Percentiles rank a stretch among this genome's conserved stretches.
These are phyloP conservation scores for Phytopythium ostracodes DNA, from an alignment of 352 stramenopile genomes.

Conservation along the genomic window DNA sequence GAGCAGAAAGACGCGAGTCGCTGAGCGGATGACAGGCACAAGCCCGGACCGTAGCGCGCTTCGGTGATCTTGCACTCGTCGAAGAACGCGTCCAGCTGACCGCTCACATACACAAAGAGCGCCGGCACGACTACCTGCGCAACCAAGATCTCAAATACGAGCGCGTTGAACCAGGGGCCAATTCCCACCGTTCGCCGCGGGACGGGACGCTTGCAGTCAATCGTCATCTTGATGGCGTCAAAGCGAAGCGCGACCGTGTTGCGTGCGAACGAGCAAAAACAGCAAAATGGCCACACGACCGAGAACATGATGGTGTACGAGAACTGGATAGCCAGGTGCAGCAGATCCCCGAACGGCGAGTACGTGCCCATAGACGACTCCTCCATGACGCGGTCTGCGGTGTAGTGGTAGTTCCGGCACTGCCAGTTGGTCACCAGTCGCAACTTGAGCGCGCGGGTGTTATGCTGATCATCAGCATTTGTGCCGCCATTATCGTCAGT, in stretches of 20 bases:
- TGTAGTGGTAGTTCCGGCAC: slow-evolving; percentile 58
- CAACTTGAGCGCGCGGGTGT: slow-evolving; percentile 10
- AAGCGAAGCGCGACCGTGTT: slow-evolving; percentile 52
- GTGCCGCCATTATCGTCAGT: not conserved
- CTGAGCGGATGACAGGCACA: slow-evolving; percentile 18
- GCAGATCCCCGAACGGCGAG: slow-evolving; percentile 42
- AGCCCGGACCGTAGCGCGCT: slow-evolving; percentile 33
- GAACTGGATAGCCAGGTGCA: slow-evolving; percentile 66
- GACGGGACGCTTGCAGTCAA: slow-evolving; percentile 57
- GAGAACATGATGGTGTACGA: slow-evolving; percentile 71
- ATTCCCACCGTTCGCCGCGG: slow-evolving; percentile 51
- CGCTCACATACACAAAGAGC: slow-evolving; percentile 62
- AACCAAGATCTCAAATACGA: slow-evolving; percentile 51
- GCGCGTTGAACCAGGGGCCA: slow-evolving; percentile 42
- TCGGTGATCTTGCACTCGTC: slow-evolving; percentile 27
- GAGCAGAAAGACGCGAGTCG: slow-evolving; percentile 36
- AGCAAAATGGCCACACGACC: slow-evolving; percentile 63
- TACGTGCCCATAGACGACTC: slow-evolving; percentile 62
- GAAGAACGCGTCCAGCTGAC: slow-evolving; percentile 57
- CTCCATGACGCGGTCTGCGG: slow-evolving; percentile 44
- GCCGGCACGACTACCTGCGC: slow-evolving; percentile 43
- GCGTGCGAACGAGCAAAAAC: slow-evolving; percentile 42
- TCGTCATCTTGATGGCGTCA: slow-evolving; percentile 60
- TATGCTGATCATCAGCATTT: not conserved
- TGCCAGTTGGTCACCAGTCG: slow-evolving; percentile 50